Conservation (phyloP, 768 basidiomycete genomes). For the Collybia sp. region DNA sequence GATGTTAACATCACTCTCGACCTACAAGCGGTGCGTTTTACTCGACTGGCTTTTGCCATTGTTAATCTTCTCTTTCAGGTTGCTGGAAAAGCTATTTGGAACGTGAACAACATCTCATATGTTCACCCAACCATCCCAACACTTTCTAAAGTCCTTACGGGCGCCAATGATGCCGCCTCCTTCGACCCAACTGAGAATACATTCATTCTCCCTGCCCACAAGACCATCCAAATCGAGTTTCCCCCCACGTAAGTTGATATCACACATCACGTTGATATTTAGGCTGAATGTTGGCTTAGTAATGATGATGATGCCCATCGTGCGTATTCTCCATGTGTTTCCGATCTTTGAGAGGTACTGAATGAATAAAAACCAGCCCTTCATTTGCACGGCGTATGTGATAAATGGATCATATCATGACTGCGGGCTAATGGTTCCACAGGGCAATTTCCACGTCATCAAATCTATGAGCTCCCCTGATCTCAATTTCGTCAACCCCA, state of each 20-base stretch:
- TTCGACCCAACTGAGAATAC: constrained; percentile 31
- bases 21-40: constrained; percentile 14
- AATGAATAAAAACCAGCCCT: constrained; percentile 12
- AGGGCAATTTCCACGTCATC: constrained; percentile 37
- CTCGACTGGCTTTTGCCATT: not conserved
- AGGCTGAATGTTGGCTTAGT: constrained; percentile 9
- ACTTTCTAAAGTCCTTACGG: constrained; percentile 31
- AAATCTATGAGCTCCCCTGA: constrained; percentile 25
- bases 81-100: constrained; percentile 19
- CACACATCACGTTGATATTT: not conserved
- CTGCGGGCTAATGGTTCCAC: not conserved
- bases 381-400: constrained; percentile 25
- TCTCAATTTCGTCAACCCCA: constrained; percentile 43
- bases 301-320: constrained; percentile 24
- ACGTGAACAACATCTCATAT: constrained; percentile 29
- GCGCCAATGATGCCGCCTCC: constrained; percentile 20
- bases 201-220: constrained; percentile 31
- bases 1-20: constrained; percentile 1
- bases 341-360: not conserved
- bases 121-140: constrained; percentile 22
- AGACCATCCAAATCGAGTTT: constrained; percentile 34
- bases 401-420: not conserved
- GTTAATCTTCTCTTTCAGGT: constrained; percentile 3
- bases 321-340: constrained; percentile 3
- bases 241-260: constrained; percentile 16